A percentile compares a stretch with the other conserved stretches of the same genome.
Evolutionary conservation across 768 basidiomycete species (phyloP).

Genomic region (Auriscalpium orientale): DNA sequence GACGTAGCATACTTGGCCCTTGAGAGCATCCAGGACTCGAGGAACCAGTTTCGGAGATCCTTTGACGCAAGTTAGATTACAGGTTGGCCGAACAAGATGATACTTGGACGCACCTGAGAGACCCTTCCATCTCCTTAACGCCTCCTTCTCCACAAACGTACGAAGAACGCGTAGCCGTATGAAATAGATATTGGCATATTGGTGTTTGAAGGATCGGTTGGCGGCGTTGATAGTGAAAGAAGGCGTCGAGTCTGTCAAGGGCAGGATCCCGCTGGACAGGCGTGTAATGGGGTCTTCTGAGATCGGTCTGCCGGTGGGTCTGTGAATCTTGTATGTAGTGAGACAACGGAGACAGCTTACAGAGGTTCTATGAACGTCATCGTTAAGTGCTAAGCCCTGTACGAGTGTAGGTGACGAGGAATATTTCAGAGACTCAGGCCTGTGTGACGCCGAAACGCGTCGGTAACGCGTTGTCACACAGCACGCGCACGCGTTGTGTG

Average conservation of each 20-base stretch:
- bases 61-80: conserved; percentile 20
- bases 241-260: conserved; percentile 7
- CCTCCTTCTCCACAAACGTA: conserved; percentile 39
- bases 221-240: conserved; percentile 36
- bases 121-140: conserved; percentile 42
- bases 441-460: too few species aligned
- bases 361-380: too few species aligned
- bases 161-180: conserved; percentile 45
- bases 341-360: too few species aligned
- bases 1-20: conserved; percentile 81
- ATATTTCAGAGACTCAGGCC: too few species aligned
- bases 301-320: background rate
- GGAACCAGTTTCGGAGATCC: conserved; percentile 66
- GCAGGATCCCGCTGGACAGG: conserved; percentile 4
- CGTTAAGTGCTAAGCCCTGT: too few species aligned
- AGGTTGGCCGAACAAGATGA: background rate
- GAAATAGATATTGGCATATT: conserved; percentile 72
- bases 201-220: conserved; percentile 54
- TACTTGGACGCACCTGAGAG: conserved; percentile 29
- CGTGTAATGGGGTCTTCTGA: conserved; percentile 3
- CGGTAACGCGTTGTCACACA: too few species aligned
- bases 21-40: conserved; percentile 80
- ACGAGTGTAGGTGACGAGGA: too few species aligned
- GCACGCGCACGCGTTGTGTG: too few species aligned
- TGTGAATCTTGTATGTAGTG: too few species aligned